Conservation (phyloP, 1,139 yeast genomes). For the Hanseniaspora uvarum region DNA sequence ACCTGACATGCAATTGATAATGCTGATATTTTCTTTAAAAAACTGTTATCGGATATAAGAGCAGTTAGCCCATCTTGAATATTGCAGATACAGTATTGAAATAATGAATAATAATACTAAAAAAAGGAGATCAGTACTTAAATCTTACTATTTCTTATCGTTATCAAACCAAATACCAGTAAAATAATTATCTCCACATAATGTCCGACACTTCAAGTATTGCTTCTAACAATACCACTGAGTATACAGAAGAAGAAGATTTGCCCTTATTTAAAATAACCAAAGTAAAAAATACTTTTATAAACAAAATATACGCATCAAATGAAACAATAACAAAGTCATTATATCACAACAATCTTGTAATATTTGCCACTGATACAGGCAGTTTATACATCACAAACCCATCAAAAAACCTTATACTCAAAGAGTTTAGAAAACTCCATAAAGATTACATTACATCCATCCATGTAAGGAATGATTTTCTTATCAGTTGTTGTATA, state of each 20-base stretch:
- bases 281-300: not conserved
- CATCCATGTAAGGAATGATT: not conserved
- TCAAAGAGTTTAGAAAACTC: conserved; percentile 1
- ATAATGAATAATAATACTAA: not conserved
- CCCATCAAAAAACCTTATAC: not conserved
- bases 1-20: too few relatives aligned
- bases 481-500: conserved; percentile 8
- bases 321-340: not conserved
- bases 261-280: conserved; percentile 31
- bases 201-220: conserved; percentile 1
- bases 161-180: not conserved
- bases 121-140: not conserved
- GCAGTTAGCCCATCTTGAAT: too few relatives aligned
- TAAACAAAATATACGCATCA: not conserved
- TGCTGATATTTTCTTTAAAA: not conserved
- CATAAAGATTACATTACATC: conserved; percentile 14
- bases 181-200: too few relatives aligned
- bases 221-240: not conserved
- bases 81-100: too few relatives aligned
- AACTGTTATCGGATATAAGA: not conserved
- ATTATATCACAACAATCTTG: not conserved
- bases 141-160: not conserved
- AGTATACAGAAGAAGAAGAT: not conserved
- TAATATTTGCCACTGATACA: not conserved
- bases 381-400: not conserved